Evolutionary conservation across 805 yeast species (phyloP), one percentile per base, ranked within the genome.

Genomic region (Candida ascalaphidarum): DNA sequence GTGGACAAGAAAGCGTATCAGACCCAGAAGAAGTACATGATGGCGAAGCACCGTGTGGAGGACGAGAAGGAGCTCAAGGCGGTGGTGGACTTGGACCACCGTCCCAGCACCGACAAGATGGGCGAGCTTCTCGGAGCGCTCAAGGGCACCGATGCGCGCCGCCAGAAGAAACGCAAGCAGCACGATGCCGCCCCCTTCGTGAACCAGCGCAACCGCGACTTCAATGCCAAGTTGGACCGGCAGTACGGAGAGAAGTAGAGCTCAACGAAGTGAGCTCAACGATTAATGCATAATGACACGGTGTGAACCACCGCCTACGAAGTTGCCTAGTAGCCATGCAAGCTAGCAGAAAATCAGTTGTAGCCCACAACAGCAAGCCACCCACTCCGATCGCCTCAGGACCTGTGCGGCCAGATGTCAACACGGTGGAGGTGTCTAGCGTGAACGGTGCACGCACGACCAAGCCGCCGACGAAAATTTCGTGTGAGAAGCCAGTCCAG

Each of bases 151-250:
- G 60, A 61, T 31, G 53, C 46, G 42, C 53, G 55, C 17, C 51
- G 53, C 25, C 46, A 48, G 36, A 52, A 51, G 27, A 54, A 68
- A 40, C 53, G 68, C 37, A 53, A 50, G 8, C 58, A 46, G 3
- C 64, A 48, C 4, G 57, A 47, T 4, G 61, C 46, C 12, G 58
- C 56, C 4, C 58, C 68, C 17, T 68, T 56, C 48, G 72, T 82
- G 45, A 81, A 78, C 46, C 84, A 77, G 37, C 77, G 77, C 50
- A 82, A 82, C 58, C 70, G 67, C 45, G 77, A 78, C 40, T 82
- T 81, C 52, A 82, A 81, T 52, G 71, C 68, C 46, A 81, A 82
- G 43, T 55, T 82, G 37, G 51, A 69, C 25, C 58, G 86, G 18
- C 74, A 74, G 36, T 76, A 74, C 40, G 68, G 65, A 34, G 6